Evolutionary conservation across 176 grass and related monocot species (phyloP).

Genomic region (Oryza rufipogon): DNA sequence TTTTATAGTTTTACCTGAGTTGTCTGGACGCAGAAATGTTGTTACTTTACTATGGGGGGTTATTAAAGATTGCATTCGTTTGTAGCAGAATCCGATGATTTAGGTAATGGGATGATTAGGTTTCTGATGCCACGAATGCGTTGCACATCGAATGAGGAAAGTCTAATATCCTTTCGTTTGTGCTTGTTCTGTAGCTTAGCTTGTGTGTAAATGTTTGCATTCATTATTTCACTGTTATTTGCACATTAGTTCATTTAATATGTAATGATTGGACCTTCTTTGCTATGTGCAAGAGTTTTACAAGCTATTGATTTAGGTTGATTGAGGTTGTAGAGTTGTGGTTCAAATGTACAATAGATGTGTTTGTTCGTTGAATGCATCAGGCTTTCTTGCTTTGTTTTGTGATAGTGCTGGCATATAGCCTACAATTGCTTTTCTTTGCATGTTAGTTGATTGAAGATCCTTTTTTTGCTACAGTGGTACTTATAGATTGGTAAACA

Average conservation of each 20-base stretch:
- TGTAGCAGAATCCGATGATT: conserved; percentile 16
- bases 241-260: not conserved
- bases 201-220: not conserved
- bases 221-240: conserved; percentile 13
- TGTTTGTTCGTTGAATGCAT: not conserved
- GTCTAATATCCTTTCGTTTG: conserved; percentile 17
- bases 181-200: conserved; percentile 23
- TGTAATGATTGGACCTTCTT: not conserved
- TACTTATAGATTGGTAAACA: conserved; percentile 4
- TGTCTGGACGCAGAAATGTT: conserved; percentile 27
- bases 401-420: conserved; percentile 10
- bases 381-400: conserved; percentile 7
- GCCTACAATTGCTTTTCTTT: not conserved
- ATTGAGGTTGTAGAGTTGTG: not conserved
- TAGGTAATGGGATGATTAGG: not conserved
- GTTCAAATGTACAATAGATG: not conserved
- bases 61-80: not conserved
- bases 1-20: conserved; percentile 4
- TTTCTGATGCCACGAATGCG: not conserved
- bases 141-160: conserved; percentile 6
- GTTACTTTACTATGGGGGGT: not conserved
- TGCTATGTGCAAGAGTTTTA: not conserved
- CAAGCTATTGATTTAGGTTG: not conserved
- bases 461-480: not conserved
- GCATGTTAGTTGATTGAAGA: not conserved